phyloP scores from a whole-genome alignment of 768 basidiomycete species.

The Neoboletus brunneissimus region DNA sequence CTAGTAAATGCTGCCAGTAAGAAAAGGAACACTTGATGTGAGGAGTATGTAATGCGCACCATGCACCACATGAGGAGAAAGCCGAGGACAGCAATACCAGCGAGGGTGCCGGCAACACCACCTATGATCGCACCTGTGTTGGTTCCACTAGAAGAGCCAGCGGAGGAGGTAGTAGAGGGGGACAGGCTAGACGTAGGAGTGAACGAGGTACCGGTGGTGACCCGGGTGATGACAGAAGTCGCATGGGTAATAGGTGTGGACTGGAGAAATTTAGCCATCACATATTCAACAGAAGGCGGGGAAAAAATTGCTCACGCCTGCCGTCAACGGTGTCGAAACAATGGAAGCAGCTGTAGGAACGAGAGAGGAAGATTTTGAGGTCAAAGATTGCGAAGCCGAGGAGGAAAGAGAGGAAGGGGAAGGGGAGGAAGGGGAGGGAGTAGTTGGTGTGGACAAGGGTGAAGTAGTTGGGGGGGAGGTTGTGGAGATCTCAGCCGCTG shows the following conservation, averaged over 20 bases:
- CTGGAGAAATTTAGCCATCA: background rate
- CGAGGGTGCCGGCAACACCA: conserved; percentile 46
- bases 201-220: background rate
- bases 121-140: conserved; percentile 33
- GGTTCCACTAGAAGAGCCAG: conserved; percentile 36
- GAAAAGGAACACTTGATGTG: background rate
- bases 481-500: conserved; percentile 18
- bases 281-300: background rate
- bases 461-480: conserved; percentile 7
- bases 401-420: conserved; percentile 9
- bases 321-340: background rate
- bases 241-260: background rate
- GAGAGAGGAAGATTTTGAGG: conserved; percentile 6
- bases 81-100: conserved; percentile 38
- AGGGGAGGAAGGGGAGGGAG: conserved; percentile 2
- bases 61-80: conserved; percentile 47
- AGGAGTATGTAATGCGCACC: conserved; percentile 31
- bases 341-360: conserved; percentile 4
- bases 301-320: conserved; percentile 20
- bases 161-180: conserved; percentile 27
- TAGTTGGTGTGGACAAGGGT: background rate
- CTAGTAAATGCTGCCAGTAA: conserved; percentile 24
- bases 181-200: conserved; percentile 3
- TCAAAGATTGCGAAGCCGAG: background rate
- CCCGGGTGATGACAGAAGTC: background rate